A percentile compares a stretch with the other conserved stretches of the same genome.
Conservation (phyloP, 345 rosid genomes). For the Salix arbutifolia region DNA sequence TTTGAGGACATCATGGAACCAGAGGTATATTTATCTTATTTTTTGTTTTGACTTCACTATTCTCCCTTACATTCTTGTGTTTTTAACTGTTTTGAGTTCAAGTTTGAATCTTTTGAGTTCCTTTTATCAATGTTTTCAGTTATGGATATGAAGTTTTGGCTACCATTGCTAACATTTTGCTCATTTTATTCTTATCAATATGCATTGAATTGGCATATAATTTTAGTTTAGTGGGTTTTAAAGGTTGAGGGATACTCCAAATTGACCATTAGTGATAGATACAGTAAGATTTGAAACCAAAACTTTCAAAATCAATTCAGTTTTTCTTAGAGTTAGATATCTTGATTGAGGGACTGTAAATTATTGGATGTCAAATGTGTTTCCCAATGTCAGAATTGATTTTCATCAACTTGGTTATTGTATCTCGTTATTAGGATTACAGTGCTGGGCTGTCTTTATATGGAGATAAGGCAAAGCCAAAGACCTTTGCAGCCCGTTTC, state of each 20-base stretch:
- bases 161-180: neutral
- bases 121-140: neutral
- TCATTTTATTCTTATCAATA: neutral
- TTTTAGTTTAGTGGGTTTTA: neutral
- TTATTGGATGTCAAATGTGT: neutral
- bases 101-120: neutral
- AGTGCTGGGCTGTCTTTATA: conserved; percentile 77
- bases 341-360: neutral
- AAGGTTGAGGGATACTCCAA: neutral
- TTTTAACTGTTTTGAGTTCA: neutral
- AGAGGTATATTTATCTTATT: conserved; percentile 38
- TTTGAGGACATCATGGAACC: conserved; percentile 84
- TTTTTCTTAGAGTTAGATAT: conserved; percentile 6
- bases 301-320: neutral
- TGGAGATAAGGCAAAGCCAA: conserved; percentile 89
- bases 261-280: neutral
- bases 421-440: conserved; percentile 50
- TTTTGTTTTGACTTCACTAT: neutral
- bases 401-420: conserved; percentile 7
- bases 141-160: neutral
- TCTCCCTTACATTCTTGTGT: neutral
- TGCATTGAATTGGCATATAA: neutral
- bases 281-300: neutral
- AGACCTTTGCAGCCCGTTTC: conserved; percentile 78
- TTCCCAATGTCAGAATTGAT: neutral